phyloP scores from a whole-genome alignment of 1,284 basidiomycete species.

The Anthracocystis walkeri region DNA sequence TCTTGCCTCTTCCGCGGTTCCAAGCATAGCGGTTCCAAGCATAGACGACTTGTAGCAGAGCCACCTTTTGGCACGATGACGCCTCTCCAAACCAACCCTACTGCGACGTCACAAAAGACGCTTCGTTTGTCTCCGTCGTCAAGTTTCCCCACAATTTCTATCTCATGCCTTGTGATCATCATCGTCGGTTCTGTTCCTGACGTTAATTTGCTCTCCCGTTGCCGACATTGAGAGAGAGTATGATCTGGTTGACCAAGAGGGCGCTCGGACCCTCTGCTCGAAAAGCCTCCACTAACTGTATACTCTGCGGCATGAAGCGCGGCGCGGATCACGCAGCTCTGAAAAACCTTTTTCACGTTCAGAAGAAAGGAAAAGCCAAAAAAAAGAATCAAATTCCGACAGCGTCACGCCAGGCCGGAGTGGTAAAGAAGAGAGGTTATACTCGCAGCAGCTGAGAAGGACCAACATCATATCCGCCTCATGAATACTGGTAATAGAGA shows the following conservation, averaged over 20 bases:
- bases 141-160: too few species aligned
- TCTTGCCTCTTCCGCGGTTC: neutral
- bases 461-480: neutral
- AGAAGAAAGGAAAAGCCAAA: slow-evolving; percentile 6
- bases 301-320: neutral
- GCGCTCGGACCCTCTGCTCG: too few species aligned
- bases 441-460: too few species aligned
- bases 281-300: neutral
- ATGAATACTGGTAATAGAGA: neutral
- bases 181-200: too few species aligned
- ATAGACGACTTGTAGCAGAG: neutral
- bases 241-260: too few species aligned
- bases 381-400: neutral
- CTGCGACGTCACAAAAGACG: neutral
- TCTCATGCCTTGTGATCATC: too few species aligned
- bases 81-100: too few species aligned
- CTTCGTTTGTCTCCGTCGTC: neutral
- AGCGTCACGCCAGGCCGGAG: neutral
- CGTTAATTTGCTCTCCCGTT: too few species aligned
- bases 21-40: neutral
- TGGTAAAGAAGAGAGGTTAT: neutral
- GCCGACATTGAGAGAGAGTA: too few species aligned
- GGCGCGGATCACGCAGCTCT: too few species aligned
- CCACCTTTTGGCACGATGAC: too few species aligned
- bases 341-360: slow-evolving; percentile 10